Evolutionary conservation across 805 yeast genomes (phyloP).

Genomic region (Brettanomyces anomalus): DNA sequence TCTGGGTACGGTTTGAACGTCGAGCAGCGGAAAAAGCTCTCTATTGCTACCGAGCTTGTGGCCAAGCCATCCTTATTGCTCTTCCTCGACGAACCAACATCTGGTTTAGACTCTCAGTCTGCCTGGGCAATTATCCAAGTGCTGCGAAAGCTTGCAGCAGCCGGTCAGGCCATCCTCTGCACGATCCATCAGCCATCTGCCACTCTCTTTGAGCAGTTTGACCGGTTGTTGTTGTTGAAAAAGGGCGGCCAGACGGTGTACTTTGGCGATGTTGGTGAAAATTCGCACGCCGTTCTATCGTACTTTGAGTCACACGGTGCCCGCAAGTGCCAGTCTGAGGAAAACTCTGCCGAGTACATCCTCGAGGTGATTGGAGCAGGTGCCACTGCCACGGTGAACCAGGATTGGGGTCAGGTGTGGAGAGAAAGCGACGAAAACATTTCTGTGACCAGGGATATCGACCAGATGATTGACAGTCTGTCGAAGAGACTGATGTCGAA

Average conservation of each 20-base stretch:
- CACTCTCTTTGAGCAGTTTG: conserved; percentile 34
- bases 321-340: conserved; percentile 47
- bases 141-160: conserved; percentile 37
- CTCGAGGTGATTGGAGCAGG: conserved; percentile 75
- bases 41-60: conserved; percentile 47
- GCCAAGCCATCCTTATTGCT: conserved; percentile 43
- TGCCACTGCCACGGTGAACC: conserved; percentile 57
- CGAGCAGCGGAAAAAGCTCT: conserved; percentile 44
- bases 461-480: conserved; percentile 12
- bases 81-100: conserved; percentile 53
- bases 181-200: conserved; percentile 49
- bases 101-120: conserved; percentile 48
- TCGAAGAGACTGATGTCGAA: too few species aligned
- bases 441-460: conserved; percentile 22
- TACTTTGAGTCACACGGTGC: conserved; percentile 53
- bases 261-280: conserved; percentile 44
- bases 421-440: conserved; percentile 22
- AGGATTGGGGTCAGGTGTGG: conserved; percentile 71
- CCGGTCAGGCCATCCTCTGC: conserved; percentile 50
- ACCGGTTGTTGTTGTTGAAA: conserved; percentile 33
- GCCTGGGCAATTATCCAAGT: conserved; percentile 51
- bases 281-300: conserved; percentile 32
- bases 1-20: conserved; percentile 44
- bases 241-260: conserved; percentile 48
- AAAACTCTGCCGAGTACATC: conserved; percentile 73